Percentiles rank a stretch among this genome's conserved stretches.
phyloP scores from a whole-genome alignment of 805 yeast genomes.

The Candida nonsorbophila region DNA sequence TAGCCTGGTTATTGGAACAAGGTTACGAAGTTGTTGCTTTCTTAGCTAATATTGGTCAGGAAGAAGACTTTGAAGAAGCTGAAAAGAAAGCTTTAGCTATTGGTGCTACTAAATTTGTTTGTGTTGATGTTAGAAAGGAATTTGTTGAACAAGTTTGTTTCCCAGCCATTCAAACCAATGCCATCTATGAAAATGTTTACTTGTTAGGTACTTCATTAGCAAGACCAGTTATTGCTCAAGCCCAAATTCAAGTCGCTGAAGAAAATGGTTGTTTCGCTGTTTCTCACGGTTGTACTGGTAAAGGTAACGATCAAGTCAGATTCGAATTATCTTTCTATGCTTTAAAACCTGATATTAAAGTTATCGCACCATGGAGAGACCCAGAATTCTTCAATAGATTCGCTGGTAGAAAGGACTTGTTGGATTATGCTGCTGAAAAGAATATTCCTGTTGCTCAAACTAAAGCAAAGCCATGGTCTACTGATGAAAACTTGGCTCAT shows the following conservation, averaged over 20 bases:
- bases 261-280: slow-evolving; percentile 98
- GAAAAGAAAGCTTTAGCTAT: slow-evolving; percentile 92
- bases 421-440: slow-evolving; percentile 90
- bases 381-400: slow-evolving; percentile 92
- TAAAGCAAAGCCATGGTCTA: slow-evolving; percentile 99
- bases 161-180: slow-evolving; percentile 98
- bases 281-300: slow-evolving; percentile 99
- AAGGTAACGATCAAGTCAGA: slow-evolving; percentile 99
- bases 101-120: slow-evolving; percentile 94
- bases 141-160: slow-evolving; percentile 90
- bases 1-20: slow-evolving; percentile 96
- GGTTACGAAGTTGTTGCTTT: slow-evolving; percentile 98
- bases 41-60: slow-evolving; percentile 98
- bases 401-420: slow-evolving; percentile 95
- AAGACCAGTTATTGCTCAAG: slow-evolving; percentile 97
- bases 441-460: slow-evolving; percentile 95
- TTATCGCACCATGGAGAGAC: slow-evolving; percentile 99
- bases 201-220: slow-evolving; percentile 96
- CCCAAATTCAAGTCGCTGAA: slow-evolving; percentile 96
- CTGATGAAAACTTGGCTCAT: slow-evolving; percentile 98
- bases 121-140: slow-evolving; percentile 91
- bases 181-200: slow-evolving; percentile 96
- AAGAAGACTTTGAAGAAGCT: slow-evolving; percentile 97
- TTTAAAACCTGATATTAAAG: slow-evolving; percentile 92
- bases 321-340: slow-evolving; percentile 97